Base-by-base conservation (phyloP, 2,329 filamentous ascomycete genomes). In the Pestalotiopsis sp. region DNA sequence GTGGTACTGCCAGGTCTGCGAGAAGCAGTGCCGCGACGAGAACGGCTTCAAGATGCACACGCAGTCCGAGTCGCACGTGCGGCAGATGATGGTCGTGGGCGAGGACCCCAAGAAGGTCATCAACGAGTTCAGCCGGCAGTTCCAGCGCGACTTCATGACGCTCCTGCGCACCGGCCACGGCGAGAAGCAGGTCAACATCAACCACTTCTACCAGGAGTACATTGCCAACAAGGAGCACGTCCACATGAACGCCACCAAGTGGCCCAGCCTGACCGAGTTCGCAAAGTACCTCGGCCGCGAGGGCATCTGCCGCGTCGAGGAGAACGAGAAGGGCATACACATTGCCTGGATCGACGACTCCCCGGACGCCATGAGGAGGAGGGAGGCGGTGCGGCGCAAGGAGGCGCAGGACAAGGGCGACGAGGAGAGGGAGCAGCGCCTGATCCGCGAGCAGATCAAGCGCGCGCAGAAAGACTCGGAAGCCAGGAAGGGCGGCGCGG, bases 151-250 rank as follows among this genome's bases (percentile, higher is more conserved):
- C 77, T 97, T 97, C 75, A 71, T 97, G 1, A 85, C 89, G 68
- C 84, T 96, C 1, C 85, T 99, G 6, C 88, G 90, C 68, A 97
- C 95, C 0, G 89, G 91, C 0, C 96, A 99, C 76, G 94, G 94
- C 71, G 94, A 97, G 81, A 99, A 99, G 80, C 88, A 90, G 75
- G 90, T 98, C 1, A 88, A 95, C 41, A 89, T 95, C 65, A 99
- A 99, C 77, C 91, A 93, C 70, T 98, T 98, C 79, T 99, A 99
- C 81, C 94, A 98, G 78, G 91, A 95, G 77, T 96, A 97, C 75
- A 98, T 98, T 73, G 87, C 90, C 17, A 92, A 95, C 73, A 94
- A 95, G 79, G 87, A 94, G 75, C 95, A 98, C 78, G 84, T 96
- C 9, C 96, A 98, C 78, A 94, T 98, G 92, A 98, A 98, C 80